Percentiles rank a stretch among this genome's conserved stretches.
phyloP scores from a whole-genome alignment of 2,329 filamentous ascomycete genomes.

The Verticillium klebahnii region DNA sequence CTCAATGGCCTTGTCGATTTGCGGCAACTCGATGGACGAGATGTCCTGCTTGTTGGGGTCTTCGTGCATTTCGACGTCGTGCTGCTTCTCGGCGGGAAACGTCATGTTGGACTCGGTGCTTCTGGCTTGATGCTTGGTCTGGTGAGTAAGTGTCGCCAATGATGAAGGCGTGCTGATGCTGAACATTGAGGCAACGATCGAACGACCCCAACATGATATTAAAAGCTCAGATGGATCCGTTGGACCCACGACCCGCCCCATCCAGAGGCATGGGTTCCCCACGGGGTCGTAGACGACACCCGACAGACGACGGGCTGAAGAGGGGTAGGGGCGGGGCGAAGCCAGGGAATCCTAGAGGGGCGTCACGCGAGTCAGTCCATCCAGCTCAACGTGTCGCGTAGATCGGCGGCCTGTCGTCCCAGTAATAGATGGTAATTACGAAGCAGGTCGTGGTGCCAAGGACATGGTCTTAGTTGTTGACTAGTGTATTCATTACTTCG shows the following conservation, averaged over 20 bases:
- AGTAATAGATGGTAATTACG: too few species aligned
- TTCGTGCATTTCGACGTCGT: not conserved
- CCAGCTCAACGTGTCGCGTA: too few species aligned
- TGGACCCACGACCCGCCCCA: not conserved
- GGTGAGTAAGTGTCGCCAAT: not conserved
- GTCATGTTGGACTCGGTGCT: not conserved
- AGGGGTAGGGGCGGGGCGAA: too few species aligned
- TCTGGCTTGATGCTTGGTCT: not conserved
- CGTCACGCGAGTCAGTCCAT: too few species aligned
- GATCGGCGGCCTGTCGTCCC: too few species aligned
- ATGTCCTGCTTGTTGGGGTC: not conserved
- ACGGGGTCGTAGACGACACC: not conserved
- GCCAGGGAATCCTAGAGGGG: too few species aligned
- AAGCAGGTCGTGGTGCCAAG: too few species aligned
- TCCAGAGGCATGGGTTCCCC: not conserved
- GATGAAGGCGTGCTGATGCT: not conserved
- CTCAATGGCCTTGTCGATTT: not conserved
- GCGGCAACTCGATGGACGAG: not conserved
- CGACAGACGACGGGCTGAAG: not conserved
- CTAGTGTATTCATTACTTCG: not conserved
- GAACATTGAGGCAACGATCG: not conserved
- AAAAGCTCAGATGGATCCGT: not conserved
- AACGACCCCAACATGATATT: too few species aligned
- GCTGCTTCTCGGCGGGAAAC: not conserved
- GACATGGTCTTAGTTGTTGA: too few species aligned